Conservation (phyloP, 2,329 filamentous ascomycete genomes). For the Niveomyces coronatus region DNA sequence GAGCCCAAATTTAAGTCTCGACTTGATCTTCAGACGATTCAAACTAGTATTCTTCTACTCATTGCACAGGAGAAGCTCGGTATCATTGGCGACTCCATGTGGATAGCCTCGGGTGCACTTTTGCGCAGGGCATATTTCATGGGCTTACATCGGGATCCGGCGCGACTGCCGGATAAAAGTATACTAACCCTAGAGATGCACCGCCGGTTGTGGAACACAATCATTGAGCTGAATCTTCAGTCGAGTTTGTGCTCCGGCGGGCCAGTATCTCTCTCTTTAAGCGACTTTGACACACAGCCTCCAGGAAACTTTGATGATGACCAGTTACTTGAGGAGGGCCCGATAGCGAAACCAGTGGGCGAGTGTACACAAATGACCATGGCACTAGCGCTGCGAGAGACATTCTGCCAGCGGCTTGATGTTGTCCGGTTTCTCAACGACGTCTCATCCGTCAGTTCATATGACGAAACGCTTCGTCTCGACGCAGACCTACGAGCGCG, state of each 20-base stretch:
- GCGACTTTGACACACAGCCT: slow-evolving; percentile 38
- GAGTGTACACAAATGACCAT: slow-evolving; percentile 31
- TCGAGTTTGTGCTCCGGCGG: slow-evolving; percentile 36
- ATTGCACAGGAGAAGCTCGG: slow-evolving; percentile 28
- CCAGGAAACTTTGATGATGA: slow-evolving; percentile 42
- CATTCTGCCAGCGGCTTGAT: slow-evolving; percentile 32
- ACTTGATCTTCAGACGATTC: slow-evolving; percentile 39
- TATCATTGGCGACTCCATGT: slow-evolving; percentile 35
- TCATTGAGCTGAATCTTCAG: slow-evolving; percentile 36
- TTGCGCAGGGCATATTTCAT: slow-evolving; percentile 37
- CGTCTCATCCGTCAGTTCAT: slow-evolving; percentile 25
- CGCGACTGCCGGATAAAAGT: slow-evolving; percentile 24
- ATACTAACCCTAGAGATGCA: slow-evolving; percentile 35
- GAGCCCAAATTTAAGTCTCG: slow-evolving; percentile 42
- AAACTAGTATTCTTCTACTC: slow-evolving; percentile 34
- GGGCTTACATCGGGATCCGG: slow-evolving; percentile 40
- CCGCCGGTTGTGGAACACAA: slow-evolving; percentile 41
- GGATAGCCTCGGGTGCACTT: slow-evolving; percentile 35
- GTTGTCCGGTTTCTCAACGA: slow-evolving; percentile 34
- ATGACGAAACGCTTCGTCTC: slow-evolving; percentile 34
- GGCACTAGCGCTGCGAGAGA: slow-evolving; percentile 30
- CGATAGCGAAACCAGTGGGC: slow-evolving; percentile 21
- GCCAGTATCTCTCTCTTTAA: slow-evolving; percentile 31
- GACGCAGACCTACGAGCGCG: slow-evolving; percentile 30
- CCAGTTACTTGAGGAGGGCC: slow-evolving; percentile 25